phyloP scores from a whole-genome alignment of 345 rosid species.

The Salix brachista region DNA sequence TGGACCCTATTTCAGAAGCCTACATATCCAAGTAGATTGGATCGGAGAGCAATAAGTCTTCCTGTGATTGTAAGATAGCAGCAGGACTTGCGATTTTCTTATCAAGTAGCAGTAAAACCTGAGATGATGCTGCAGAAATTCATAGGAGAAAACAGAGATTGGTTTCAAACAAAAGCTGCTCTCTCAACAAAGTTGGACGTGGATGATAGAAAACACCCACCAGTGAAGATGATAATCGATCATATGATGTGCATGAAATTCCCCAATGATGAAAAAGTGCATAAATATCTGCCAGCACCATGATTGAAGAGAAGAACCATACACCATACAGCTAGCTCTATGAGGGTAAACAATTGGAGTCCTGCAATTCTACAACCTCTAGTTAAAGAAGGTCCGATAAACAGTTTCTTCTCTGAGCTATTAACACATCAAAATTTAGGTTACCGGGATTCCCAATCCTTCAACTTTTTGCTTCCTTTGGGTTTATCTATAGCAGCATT shows the following conservation, averaged over 20 bases:
- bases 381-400: not conserved
- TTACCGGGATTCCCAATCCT: constrained; percentile 49
- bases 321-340: not conserved
- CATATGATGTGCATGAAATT: not conserved
- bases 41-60: too few species aligned
- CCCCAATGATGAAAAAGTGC: not conserved
- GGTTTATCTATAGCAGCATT: constrained; percentile 58
- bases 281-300: not conserved
- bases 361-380: not conserved
- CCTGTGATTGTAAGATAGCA: too few species aligned
- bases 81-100: too few species aligned
- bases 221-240: not conserved
- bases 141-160: not conserved
- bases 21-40: too few species aligned
- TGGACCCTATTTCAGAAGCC: too few species aligned
- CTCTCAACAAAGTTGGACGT: not conserved
- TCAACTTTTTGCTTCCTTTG: constrained; percentile 74
- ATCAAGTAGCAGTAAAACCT: not conserved
- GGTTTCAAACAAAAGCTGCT: not conserved
- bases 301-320: not conserved
- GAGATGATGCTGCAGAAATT: not conserved
- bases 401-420: not conserved
- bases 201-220: not conserved
- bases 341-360: not conserved
- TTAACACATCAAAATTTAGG: not conserved